These are phyloP conservation scores for Lachnellula arida DNA, from an alignment of 2,329 filamentous ascomycete genomes.

Conservation along the genomic window DNA sequence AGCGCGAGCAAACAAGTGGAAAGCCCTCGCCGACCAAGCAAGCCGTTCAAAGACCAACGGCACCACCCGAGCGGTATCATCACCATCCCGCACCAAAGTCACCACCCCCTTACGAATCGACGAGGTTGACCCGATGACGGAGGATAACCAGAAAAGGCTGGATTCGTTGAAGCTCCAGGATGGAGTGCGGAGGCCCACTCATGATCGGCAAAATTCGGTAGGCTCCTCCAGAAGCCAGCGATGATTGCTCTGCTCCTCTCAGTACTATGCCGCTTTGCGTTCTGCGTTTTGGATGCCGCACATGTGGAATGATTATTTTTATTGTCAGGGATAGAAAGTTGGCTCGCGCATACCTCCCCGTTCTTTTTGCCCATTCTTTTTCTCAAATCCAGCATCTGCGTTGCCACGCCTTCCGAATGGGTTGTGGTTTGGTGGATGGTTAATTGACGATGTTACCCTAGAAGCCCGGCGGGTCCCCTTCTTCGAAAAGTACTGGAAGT, in stretches of 20 bases:
- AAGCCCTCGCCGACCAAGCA: slow-evolving; percentile 75
- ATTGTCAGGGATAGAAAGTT: slow-evolving; percentile 22
- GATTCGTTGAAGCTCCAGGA: slow-evolving; percentile 90
- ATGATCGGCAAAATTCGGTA: slow-evolving; percentile 58
- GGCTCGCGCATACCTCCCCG: slow-evolving; percentile 25
- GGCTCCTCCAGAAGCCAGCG: slow-evolving; percentile 38
- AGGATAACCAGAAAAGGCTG: slow-evolving; percentile 80
- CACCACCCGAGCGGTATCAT: slow-evolving; percentile 34
- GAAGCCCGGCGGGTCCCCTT: slow-evolving; percentile 15
- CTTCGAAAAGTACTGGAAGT: slow-evolving; percentile 7
- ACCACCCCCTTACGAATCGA: slow-evolving; percentile 52
- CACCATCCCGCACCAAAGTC: slow-evolving; percentile 36
- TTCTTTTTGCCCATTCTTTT: slow-evolving; percentile 15
- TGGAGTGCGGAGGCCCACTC: slow-evolving; percentile 50
- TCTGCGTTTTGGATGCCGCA: slow-evolving; percentile 23
- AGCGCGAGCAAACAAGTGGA: slow-evolving; percentile 82
- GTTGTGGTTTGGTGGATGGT: no score
- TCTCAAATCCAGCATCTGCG: neutral
- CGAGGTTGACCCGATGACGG: slow-evolving; percentile 72
- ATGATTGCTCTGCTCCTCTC: slow-evolving; percentile 24
- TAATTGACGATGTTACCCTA: slow-evolving; percentile 1
- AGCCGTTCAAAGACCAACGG: slow-evolving; percentile 55
- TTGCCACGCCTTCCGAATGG: no score
- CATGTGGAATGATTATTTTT: slow-evolving; percentile 11
- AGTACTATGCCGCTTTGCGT: slow-evolving; percentile 26